These are phyloP conservation scores for Diospyros lotus DNA, from an alignment of 148 eudicot species.

Conservation along the genomic window DNA sequence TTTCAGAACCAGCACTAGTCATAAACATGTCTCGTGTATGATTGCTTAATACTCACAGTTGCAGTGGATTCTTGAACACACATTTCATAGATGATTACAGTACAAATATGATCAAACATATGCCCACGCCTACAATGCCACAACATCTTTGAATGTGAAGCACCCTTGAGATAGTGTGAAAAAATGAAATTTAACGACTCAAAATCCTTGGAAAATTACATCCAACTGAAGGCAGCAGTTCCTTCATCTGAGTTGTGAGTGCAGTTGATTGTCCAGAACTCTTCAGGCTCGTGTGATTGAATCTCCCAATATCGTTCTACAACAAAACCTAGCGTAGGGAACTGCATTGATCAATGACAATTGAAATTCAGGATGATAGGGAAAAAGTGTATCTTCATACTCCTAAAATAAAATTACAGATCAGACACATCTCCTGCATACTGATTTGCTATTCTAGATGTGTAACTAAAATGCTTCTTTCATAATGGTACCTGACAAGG, in stretches of 20 bases:
- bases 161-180: background rate
- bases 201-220: slow-evolving; percentile 37
- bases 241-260: slow-evolving; percentile 82
- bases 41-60: slow-evolving; percentile 54
- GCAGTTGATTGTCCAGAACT: slow-evolving; percentile 92
- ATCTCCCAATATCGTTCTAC: slow-evolving; percentile 98
- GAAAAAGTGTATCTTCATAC: background rate
- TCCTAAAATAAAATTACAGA: background rate
- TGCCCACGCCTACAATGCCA: slow-evolving; percentile 77
- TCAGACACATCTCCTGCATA: background rate
- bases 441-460: background rate
- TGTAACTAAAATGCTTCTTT: background rate
- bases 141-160: slow-evolving; percentile 9
- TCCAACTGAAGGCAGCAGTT: slow-evolving; percentile 74
- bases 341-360: slow-evolving; percentile 45
- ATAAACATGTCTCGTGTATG: slow-evolving; percentile 6
- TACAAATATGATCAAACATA: slow-evolving; percentile 87
- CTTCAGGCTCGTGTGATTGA: slow-evolving; percentile 91
- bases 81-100: slow-evolving; percentile 83
- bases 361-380: slow-evolving; percentile 6
- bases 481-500: slow-evolving; percentile 83
- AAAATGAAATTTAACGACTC: slow-evolving; percentile 6
- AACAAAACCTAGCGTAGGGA: slow-evolving; percentile 93
- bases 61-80: slow-evolving; percentile 88
- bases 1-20: slow-evolving; percentile 10